Evolutionary conservation across 164 flowering plant genomes (phyloP), one percentile per base, ranked within the genome.

Genomic region (Tetrastigma voinierianum): DNA sequence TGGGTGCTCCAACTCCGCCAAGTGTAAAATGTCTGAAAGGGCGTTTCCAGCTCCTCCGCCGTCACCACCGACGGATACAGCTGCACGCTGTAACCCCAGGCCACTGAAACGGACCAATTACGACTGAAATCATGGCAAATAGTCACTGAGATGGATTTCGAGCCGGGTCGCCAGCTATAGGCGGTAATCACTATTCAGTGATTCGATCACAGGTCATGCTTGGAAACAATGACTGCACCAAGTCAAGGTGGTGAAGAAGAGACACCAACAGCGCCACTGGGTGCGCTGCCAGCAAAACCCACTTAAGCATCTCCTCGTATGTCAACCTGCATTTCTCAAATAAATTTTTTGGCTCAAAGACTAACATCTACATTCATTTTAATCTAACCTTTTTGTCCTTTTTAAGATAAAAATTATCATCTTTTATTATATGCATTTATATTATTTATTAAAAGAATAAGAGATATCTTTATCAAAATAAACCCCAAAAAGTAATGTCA

Each of bases 211-310:
- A 82, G 53, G 72, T 75, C 62, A 54, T 24, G 32, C 43, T 61
- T 0, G 97, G 93, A 66, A 88, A 79, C 19, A 93, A 65, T 2
- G 93, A 78, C n/a, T 77, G 65, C 32, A 91, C 84, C 44, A 74
- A 76, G 71, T 91, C 94, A 7, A 93, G 83, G 76, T 93, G 98
- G 83, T 93, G 98, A 25, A 93, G 98, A 25, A 93, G 80, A 0
- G 98, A 82, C 23, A 88, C 87, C 57, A 93, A 66, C 3, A 96
- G 97, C 13, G 98, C 83, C 32, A 87, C 64, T 7, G 98, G 98
- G 76, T 93, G 98, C 1, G 98, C 88, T 6, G 97, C 86, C 1
- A 91, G 79, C n/a, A 13, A 88, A 66, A 0, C 90, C 90, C n/a
- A n/a, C n/a, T 32, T 79, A 88, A 2, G 81, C 70, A 53, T 78